Conservation (phyloP, 768 basidiomycete species). For the Suillus placidus region DNA sequence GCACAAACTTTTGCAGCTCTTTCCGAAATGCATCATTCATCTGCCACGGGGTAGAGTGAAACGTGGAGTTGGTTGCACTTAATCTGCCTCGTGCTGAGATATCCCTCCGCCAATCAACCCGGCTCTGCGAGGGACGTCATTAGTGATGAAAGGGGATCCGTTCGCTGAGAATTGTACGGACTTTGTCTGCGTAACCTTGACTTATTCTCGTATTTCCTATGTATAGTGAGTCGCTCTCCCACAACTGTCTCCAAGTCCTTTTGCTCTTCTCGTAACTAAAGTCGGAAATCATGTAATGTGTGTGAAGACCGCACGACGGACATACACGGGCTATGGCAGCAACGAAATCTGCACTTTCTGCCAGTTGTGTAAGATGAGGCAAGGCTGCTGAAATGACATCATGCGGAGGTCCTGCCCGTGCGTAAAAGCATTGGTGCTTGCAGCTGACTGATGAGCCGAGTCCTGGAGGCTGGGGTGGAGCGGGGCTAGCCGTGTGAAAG, state of each 20-base stretch:
- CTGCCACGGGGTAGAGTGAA: slow-evolving; percentile 13
- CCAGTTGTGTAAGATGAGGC: slow-evolving; percentile 61
- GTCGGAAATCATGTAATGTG: slow-evolving; percentile 14
- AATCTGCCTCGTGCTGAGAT: slow-evolving; percentile 63
- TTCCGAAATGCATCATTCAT: slow-evolving; percentile 61
- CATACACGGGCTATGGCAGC: slow-evolving; percentile 54
- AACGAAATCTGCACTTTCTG: slow-evolving; percentile 55
- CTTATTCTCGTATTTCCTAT: slow-evolving; percentile 68
- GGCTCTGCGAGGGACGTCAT: slow-evolving; percentile 48
- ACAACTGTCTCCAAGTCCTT: slow-evolving; percentile 67
- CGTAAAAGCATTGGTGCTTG: slow-evolving; percentile 9
- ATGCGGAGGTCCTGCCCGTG: slow-evolving; percentile 43
- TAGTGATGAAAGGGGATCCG: slow-evolving; percentile 4
- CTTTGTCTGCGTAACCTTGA: slow-evolving; percentile 70
- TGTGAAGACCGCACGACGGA: slow-evolving; percentile 9
- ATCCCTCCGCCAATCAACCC: slow-evolving; percentile 63
- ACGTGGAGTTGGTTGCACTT: slow-evolving; percentile 16
- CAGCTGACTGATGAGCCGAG: slow-evolving; percentile 9
- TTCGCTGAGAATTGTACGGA: slow-evolving; percentile 34
- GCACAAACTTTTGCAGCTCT: slow-evolving; percentile 65
- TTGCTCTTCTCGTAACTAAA: slow-evolving; percentile 74
- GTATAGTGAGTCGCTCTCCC: slow-evolving; percentile 68
- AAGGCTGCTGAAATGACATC: slow-evolving; percentile 73
- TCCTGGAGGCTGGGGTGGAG: slow-evolving; percentile 15
- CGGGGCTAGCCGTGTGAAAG: slow-evolving; percentile 18